Evolutionary conservation across 2,329 filamentous ascomycete species (phyloP).

Genomic region (Cladosporium sp.): DNA sequence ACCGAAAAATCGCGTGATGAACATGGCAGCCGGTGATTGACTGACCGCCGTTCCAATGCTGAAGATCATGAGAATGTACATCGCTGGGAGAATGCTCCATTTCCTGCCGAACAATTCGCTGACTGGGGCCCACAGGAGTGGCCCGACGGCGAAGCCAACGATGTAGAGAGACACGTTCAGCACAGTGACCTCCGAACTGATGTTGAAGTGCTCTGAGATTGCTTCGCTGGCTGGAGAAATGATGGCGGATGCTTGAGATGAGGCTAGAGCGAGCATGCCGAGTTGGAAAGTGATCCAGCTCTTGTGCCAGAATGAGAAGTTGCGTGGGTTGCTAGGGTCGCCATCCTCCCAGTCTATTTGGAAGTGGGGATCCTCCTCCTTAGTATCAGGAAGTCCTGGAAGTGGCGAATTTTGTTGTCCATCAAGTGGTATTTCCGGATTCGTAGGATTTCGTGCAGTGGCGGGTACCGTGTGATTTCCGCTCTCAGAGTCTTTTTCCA

Average conservation of each 20-base stretch:
- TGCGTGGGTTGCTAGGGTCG: slow-evolving; percentile 45
- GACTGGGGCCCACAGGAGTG: slow-evolving; percentile 40
- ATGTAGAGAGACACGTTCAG: slow-evolving; percentile 47
- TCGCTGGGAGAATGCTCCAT: slow-evolving; percentile 36
- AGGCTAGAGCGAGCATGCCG: slow-evolving; percentile 48
- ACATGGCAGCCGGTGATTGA: slow-evolving; percentile 26
- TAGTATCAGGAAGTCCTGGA: background rate
- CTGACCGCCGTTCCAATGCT: slow-evolving; percentile 38
- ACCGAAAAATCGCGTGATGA: slow-evolving; percentile 36
- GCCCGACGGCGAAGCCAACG: slow-evolving; percentile 40
- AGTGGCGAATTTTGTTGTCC: too few relatives aligned
- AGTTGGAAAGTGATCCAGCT: slow-evolving; percentile 47
- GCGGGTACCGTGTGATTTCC: background rate
- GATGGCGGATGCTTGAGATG: slow-evolving; percentile 49
- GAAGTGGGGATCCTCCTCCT: background rate
- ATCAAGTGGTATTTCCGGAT: background rate
- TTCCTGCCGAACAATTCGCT: slow-evolving; percentile 41
- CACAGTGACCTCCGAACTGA: slow-evolving; percentile 43
- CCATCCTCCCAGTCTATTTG: slow-evolving; percentile 27
- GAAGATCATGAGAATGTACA: slow-evolving; percentile 38
- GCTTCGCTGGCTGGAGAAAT: slow-evolving; percentile 44
- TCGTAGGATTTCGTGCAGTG: background rate
- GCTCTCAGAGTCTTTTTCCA: background rate
- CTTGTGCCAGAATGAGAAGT: slow-evolving; percentile 43
- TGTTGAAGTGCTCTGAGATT: slow-evolving; percentile 41